phyloP scores from a whole-genome alignment of 2,329 filamentous ascomycete species.

The Pyrenochaeta sp. region DNA sequence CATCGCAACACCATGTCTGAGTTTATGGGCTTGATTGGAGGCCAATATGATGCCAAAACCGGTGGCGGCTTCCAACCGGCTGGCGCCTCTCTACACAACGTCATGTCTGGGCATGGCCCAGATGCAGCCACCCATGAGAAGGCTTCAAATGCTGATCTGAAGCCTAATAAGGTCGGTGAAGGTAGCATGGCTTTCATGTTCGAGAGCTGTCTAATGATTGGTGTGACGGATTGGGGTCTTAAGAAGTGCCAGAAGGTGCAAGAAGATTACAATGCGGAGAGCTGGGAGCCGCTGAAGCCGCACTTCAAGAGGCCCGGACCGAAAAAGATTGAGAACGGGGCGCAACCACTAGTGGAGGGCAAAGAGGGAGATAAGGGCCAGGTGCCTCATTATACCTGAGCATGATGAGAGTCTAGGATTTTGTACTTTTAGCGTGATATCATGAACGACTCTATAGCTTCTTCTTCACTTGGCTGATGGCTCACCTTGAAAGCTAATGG shows the following conservation, averaged over 20 bases:
- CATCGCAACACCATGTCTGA: conserved; percentile 75
- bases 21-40: conserved; percentile 72
- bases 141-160: conserved; percentile 63
- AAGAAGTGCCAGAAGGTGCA: conserved; percentile 76
- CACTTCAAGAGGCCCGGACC: conserved; percentile 50
- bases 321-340: conserved; percentile 39
- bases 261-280: conserved; percentile 79
- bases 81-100: conserved; percentile 73
- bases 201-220: conserved; percentile 72
- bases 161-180: conserved; percentile 67
- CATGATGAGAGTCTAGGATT: conserved; percentile 1
- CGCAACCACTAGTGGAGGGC: conserved; percentile 21
- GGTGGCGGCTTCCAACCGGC: conserved; percentile 68
- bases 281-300: conserved; percentile 70
- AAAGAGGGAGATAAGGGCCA: conserved; percentile 31
- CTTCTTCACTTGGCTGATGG: too few relatives aligned
- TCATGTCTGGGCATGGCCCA: conserved; percentile 76
- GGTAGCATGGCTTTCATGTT: conserved; percentile 75
- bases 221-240: conserved; percentile 76
- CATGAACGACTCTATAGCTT: neutral
- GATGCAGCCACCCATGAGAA: conserved; percentile 67
- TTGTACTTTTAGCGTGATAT: conserved; percentile 12
- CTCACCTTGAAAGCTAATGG: neutral
- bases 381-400: conserved; percentile 37
- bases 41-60: conserved; percentile 68